Evolutionary conservation across 2,329 filamentous ascomycete species (phyloP).

Genomic region (Penicillium occitanis): DNA sequence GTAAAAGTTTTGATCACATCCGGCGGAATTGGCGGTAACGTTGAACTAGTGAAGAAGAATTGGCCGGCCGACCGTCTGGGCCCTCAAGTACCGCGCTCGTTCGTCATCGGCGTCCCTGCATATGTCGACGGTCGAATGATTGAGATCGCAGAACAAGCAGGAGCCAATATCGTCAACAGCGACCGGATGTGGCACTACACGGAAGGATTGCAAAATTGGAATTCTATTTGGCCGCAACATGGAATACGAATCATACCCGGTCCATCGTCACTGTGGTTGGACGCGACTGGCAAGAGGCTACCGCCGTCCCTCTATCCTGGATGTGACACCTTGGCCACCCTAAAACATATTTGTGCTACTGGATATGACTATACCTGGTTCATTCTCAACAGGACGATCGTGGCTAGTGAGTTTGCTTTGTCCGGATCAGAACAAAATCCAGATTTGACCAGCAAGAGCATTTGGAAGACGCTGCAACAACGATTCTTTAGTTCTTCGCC

Average conservation of each 20-base stretch:
- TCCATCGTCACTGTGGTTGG: constrained; percentile 63
- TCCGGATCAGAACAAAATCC: constrained; percentile 65
- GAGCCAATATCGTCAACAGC: constrained; percentile 59
- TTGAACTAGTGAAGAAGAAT: constrained; percentile 58
- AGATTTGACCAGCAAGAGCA: constrained; percentile 59
- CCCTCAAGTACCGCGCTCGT: constrained; percentile 55
- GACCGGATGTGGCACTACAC: constrained; percentile 69
- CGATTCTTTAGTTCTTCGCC: constrained; percentile 56
- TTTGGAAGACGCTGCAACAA: constrained; percentile 49
- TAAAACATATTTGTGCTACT: constrained; percentile 60
- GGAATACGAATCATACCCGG: constrained; percentile 62
- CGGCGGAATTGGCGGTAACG: constrained; percentile 61
- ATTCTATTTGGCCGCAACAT: constrained; percentile 61
- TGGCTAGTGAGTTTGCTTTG: constrained; percentile 62
- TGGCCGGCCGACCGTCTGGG: constrained; percentile 62
- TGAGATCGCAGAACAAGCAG: constrained; percentile 53
- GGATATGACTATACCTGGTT: constrained; percentile 66
- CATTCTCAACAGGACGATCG: constrained; percentile 58
- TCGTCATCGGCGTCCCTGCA: constrained; percentile 62
- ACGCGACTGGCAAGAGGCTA: constrained; percentile 59
- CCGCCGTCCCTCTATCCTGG: constrained; percentile 60
- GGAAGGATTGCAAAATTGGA: constrained; percentile 62
- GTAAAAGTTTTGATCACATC: constrained; percentile 57
- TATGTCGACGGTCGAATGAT: constrained; percentile 67
- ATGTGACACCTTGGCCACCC: constrained; percentile 57